Percentiles rank a stretch among this genome's conserved stretches.
Evolutionary conservation across 108 stramenopile species (phyloP).

Genomic region (Skeletonema tropicum): DNA sequence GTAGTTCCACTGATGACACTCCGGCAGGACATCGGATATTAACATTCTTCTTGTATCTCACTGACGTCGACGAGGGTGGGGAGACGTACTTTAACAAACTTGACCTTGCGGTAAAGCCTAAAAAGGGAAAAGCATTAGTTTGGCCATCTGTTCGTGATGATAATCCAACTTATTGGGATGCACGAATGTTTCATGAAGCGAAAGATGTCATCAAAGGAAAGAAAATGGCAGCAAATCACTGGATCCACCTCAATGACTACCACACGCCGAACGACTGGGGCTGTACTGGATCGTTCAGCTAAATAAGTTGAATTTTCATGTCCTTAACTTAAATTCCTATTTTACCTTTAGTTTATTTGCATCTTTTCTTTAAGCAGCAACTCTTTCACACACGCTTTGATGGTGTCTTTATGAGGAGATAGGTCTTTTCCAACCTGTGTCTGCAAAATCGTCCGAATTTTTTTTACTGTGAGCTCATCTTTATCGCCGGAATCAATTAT

Average conservation of each 20-base stretch:
- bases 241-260: conserved; percentile 82
- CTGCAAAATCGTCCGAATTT: not conserved
- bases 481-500: conserved; percentile 1
- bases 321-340: not conserved
- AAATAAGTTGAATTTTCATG: not conserved
- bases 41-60: conserved; percentile 87
- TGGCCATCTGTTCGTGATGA: conserved; percentile 79
- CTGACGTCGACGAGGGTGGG: conserved; percentile 88
- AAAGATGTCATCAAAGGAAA: conserved; percentile 71
- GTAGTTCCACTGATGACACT: conserved; percentile 47
- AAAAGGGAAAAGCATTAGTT: conserved; percentile 71
- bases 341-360: not conserved
- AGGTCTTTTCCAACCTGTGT: conserved; percentile 11
- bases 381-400: conserved; percentile 7
- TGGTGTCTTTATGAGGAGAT: not conserved
- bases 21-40: conserved; percentile 80
- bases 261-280: conserved; percentile 76
- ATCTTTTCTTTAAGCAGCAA: conserved; percentile 2
- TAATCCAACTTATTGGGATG: conserved; percentile 56
- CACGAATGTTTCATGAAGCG: conserved; percentile 68
- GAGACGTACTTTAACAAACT: conserved; percentile 80
- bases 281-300: conserved; percentile 58
- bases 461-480: not conserved
- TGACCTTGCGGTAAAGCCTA: conserved; percentile 55
- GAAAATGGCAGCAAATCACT: conserved; percentile 85